Evolutionary conservation across 2,329 filamentous ascomycete species (phyloP).

Genomic region (Neofusicoccum sp.): DNA sequence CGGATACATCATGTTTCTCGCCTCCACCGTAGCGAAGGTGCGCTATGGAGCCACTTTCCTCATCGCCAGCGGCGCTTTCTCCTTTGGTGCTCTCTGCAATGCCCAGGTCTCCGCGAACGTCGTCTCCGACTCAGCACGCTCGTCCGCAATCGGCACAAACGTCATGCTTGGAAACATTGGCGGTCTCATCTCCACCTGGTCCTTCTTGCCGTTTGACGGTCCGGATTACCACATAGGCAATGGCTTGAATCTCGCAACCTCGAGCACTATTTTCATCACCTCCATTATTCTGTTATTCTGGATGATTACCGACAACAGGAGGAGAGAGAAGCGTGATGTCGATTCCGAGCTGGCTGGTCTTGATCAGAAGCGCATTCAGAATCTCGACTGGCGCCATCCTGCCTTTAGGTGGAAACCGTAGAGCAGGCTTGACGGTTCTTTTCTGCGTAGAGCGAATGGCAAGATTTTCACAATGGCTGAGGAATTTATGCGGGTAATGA

Average conservation of each 20-base stretch:
- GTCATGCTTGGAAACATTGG: conserved; percentile 75
- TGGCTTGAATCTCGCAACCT: conserved; percentile 65
- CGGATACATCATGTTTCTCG: conserved; percentile 70
- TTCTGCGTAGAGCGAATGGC: too few species aligned
- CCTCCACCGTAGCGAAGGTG: conserved; percentile 47
- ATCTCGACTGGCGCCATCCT: conserved; percentile 67
- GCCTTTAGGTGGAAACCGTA: conserved; percentile 58
- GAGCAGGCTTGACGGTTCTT: too few species aligned
- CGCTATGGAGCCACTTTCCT: conserved; percentile 71
- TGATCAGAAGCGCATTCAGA: conserved; percentile 53
- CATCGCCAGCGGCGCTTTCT: conserved; percentile 63
- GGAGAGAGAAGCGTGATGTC: conserved; percentile 53
- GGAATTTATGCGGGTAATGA: too few species aligned
- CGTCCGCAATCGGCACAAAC: conserved; percentile 63
- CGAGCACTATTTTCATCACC: conserved; percentile 55
- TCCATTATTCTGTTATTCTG: conserved; percentile 53
- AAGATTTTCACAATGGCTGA: too few species aligned
- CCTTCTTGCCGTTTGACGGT: conserved; percentile 60
- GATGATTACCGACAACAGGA: conserved; percentile 63
- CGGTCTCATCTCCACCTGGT: conserved; percentile 65
- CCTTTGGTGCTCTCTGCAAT: conserved; percentile 63
- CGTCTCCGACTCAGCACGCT: conserved; percentile 67
- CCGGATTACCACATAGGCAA: conserved; percentile 71
- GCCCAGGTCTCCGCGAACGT: conserved; percentile 69
- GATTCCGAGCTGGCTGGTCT: conserved; percentile 57